Base-by-base conservation (phyloP, 2,329 filamentous ascomycete genomes). In the Pseudocercospora macadamiae region DNA sequence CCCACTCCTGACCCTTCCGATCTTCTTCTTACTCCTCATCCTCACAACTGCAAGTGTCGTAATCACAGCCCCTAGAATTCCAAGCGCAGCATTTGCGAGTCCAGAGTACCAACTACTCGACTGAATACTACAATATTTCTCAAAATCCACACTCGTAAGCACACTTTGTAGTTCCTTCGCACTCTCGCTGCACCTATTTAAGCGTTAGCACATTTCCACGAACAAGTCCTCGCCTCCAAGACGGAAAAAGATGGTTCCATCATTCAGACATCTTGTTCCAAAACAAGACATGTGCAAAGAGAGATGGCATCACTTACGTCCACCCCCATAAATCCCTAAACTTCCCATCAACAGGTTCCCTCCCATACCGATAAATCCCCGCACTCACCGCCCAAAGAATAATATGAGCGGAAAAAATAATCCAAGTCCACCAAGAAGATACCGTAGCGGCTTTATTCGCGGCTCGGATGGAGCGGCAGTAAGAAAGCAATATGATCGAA, bases 271-370 rank as follows among this genome's bases (percentile, higher is more conserved):
- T n/a, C n/a, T n/a, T n/a, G n/a, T n/a, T n/a, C n/a, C n/a, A n/a
- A n/a, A n/a, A n/a, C n/a, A n/a, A n/a, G n/a, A n/a, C n/a, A n/a
- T n/a, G n/a, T n/a, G n/a, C n/a, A n/a, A n/a, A n/a, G n/a, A n/a
- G n/a, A n/a, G n/a, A n/a, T n/a, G n/a, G n/a, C n/a, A n/a, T n/a
- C 64, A 68, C 71, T 58, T 74, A 77, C 23, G 71, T 75, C 76
- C 76, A 78, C 0, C 76, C 76, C 76, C 76, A 78, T 2, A 77
- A 63, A 68, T 77, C 75, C 60, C 70, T 66, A 30, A 65, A 68
- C 59, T 73, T 72, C 4, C 73, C 73, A 57, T 67, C 54, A 32
- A 64, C 61, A 2, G 65, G 66, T 32, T 74, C 70, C 62, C 74
- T 77, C 37, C 76, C 72, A 44, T 59, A 62, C 1, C 73, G 63